phyloP scores from a whole-genome alignment of 2,329 filamentous ascomycete species.

The Mollisia scopiformis region DNA sequence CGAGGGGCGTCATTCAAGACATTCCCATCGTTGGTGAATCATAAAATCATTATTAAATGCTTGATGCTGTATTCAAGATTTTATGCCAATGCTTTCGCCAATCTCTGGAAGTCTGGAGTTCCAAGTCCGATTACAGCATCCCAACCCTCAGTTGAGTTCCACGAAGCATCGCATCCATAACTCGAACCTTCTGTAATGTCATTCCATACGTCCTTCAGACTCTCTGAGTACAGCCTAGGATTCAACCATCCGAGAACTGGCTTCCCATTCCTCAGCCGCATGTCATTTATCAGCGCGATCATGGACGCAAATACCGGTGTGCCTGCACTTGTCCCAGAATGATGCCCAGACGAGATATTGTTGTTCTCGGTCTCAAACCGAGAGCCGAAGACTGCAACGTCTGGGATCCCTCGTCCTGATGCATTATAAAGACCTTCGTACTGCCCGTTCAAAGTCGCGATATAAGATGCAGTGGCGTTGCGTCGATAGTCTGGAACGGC shows the following conservation, averaged over 20 bases:
- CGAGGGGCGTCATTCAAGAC: too few species aligned
- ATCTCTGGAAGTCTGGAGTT: constrained; percentile 10
- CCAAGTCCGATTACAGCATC: constrained; percentile 50
- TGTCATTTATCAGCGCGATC: constrained; percentile 39
- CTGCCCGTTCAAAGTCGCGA: constrained; percentile 3
- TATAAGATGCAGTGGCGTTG: constrained; percentile 9
- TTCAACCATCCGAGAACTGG: constrained; percentile 18
- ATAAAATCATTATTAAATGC: not conserved
- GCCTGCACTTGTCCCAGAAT: constrained; percentile 39
- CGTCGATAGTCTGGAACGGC: constrained; percentile 16
- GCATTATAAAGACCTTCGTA: constrained; percentile 36
- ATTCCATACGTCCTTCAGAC: constrained; percentile 30
- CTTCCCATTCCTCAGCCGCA: constrained; percentile 12
- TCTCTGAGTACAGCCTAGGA: constrained; percentile 55
- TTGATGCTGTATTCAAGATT: not conserved
- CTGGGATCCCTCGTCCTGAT: constrained; percentile 53
- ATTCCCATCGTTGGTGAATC: not conserved
- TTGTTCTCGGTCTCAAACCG: constrained; percentile 14
- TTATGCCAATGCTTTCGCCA: not conserved
- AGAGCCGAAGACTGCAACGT: constrained; percentile 38
- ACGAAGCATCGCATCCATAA: constrained; percentile 32
- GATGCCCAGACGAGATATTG: constrained; percentile 1
- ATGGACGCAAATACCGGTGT: constrained; percentile 60
- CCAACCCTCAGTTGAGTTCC: constrained; percentile 45
- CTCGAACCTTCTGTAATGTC: constrained; percentile 42